Percentiles rank a stretch among this genome's conserved stretches.
Evolutionary conservation across 1,139 yeast species (phyloP).

Genomic region (Yamadazyma sp.): DNA sequence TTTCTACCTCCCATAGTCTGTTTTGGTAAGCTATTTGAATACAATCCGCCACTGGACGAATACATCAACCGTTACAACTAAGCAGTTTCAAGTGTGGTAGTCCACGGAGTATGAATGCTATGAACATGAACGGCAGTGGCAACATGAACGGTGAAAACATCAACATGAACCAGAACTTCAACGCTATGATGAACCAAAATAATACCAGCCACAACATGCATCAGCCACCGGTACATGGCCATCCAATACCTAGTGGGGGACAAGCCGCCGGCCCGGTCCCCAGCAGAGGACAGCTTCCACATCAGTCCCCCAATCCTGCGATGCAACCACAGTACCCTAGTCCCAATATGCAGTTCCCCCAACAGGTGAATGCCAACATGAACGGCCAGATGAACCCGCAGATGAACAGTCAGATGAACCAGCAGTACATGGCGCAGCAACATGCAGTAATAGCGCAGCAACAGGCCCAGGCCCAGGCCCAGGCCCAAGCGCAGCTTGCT

Average conservation of each 20-base stretch:
- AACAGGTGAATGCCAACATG: conserved; percentile 4
- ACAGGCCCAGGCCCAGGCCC: conserved; percentile 14
- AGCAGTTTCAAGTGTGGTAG: too few species aligned
- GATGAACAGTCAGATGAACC: conserved; percentile 6
- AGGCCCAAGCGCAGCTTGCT: conserved; percentile 6
- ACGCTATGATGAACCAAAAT: conserved; percentile 3
- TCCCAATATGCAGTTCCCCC: conserved; percentile 15
- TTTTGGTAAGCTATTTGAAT: too few species aligned
- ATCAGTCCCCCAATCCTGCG: conserved; percentile 3
- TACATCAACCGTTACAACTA: too few species aligned
- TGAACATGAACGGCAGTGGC: conserved; percentile 10
- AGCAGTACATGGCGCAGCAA: conserved; percentile 6
- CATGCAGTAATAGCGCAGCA: conserved; percentile 7
- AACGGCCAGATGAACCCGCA: background rate
- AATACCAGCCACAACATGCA: conserved; percentile 1
- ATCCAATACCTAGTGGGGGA: background rate
- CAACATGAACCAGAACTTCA: conserved; percentile 8
- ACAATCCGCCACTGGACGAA: too few species aligned
- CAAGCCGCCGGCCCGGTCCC: background rate
- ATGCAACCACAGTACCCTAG: conserved; percentile 7
- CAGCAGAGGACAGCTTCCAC: background rate
- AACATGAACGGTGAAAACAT: conserved; percentile 1
- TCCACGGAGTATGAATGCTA: conserved; percentile 5
- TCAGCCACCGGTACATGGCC: conserved; percentile 1
- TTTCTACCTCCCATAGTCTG: too few species aligned